Percentiles rank a stretch among this genome's conserved stretches.
These are phyloP conservation scores for Ploettnerulaceae sp. DNA, from an alignment of 2,329 filamentous ascomycete genomes.

Conservation along the genomic window DNA sequence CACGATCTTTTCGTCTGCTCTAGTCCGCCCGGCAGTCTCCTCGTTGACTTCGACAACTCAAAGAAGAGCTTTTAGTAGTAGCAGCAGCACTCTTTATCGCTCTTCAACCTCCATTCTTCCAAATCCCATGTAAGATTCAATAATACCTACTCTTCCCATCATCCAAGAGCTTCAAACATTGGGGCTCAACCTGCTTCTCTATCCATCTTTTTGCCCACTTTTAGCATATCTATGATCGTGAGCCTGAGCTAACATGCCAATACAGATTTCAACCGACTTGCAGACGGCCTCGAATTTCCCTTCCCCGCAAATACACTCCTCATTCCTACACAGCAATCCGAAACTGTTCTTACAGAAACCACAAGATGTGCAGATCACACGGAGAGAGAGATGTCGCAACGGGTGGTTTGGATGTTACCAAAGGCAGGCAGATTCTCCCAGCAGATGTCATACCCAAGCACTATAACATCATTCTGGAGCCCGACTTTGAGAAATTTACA, in stretches of 20 bases:
- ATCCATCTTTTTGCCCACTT: neutral
- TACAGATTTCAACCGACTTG: constrained; percentile 23
- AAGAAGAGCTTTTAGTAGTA: constrained; percentile 25
- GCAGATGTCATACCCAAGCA: constrained; percentile 88
- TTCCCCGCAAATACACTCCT: constrained; percentile 18
- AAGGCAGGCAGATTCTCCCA: constrained; percentile 78
- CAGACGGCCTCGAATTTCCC: constrained; percentile 24
- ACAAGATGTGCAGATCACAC: constrained; percentile 63
- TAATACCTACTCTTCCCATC: neutral
- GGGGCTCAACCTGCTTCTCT: neutral
- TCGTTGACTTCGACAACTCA: constrained; percentile 20
- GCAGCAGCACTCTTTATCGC: constrained; percentile 14
- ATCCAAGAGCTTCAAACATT: neutral
- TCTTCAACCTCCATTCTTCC: constrained; percentile 10
- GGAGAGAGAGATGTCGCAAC: constrained; percentile 46
- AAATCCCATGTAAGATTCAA: constrained; percentile 17
- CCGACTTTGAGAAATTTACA: constrained; percentile 80
- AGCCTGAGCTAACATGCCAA: neutral
- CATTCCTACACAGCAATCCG: constrained; percentile 36
- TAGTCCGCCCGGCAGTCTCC: constrained; percentile 25
- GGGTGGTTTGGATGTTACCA: constrained; percentile 53
- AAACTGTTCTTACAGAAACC: constrained; percentile 70
- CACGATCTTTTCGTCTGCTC: constrained; percentile 24
- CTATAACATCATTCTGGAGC: constrained; percentile 88
- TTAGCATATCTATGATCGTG: neutral